Conservation (phyloP, 2,329 filamentous ascomycete species). For the Incumbomyces lentus region DNA sequence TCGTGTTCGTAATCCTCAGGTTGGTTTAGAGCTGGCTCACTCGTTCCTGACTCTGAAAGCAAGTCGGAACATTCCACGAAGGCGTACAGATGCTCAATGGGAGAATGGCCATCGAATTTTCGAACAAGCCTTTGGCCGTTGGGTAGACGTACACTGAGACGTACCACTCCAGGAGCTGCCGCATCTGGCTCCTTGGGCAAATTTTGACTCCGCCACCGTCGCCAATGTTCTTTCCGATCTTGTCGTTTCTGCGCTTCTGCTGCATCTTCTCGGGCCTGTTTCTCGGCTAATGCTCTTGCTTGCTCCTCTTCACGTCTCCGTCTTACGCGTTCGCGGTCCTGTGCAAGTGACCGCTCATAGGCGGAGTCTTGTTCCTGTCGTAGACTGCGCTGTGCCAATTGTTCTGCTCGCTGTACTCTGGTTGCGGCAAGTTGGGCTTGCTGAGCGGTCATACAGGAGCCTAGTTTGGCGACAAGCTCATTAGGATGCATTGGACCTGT, state of each 20-base stretch:
- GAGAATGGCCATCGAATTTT: conserved; percentile 57
- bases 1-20: conserved; percentile 66
- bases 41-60: conserved; percentile 28
- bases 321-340: conserved; percentile 73
- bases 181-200: conserved; percentile 59
- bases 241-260: conserved; percentile 42
- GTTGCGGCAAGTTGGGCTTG: conserved; percentile 63
- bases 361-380: conserved; percentile 85
- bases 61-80: conserved; percentile 86
- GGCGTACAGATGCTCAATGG: conserved; percentile 82
- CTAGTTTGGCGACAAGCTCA: conserved; percentile 67
- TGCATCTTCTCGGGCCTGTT: conserved; percentile 39
- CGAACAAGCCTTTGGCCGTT: conserved; percentile 67
- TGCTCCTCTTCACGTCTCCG: conserved; percentile 66
- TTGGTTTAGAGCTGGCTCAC: conserved; percentile 32
- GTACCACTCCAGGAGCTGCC: conserved; percentile 57
- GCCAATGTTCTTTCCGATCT: conserved; percentile 59
- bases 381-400: conserved; percentile 69
- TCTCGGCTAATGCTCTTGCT: conserved; percentile 50
- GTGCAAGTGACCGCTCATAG: conserved; percentile 82
- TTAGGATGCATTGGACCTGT: conserved; percentile 59
- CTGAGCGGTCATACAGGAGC: conserved; percentile 62
- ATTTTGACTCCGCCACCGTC: conserved; percentile 61
- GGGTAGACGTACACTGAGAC: conserved; percentile 53
- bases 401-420: conserved; percentile 65